Percentiles rank a stretch among this genome's conserved stretches.
These are phyloP conservation scores for Aspergillus alliaceus DNA, from an alignment of 2,329 filamentous ascomycete species.

Conservation along the genomic window DNA sequence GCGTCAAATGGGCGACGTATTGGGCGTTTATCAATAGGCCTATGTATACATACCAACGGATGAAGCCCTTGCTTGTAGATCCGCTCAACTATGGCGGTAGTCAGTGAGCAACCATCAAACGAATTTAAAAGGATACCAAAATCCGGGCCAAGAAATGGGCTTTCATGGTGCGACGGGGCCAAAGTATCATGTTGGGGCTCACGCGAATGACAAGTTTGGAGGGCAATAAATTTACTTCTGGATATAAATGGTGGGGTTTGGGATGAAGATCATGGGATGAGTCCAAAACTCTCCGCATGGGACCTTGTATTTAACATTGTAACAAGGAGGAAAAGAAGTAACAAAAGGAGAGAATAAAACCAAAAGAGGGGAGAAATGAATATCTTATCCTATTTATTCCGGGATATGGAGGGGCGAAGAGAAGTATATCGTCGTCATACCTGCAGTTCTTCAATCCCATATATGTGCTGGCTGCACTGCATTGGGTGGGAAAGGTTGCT, in stretches of 20 bases:
- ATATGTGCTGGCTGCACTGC: background rate
- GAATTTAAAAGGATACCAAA: background rate
- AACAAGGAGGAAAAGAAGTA: too few relatives aligned
- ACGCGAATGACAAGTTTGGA: background rate
- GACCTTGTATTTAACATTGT: too few relatives aligned
- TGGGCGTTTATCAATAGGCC: background rate
- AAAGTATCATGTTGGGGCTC: background rate
- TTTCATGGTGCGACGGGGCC: background rate
- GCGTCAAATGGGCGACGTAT: background rate
- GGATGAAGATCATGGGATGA: background rate
- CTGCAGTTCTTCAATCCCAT: background rate
- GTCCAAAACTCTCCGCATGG: background rate
- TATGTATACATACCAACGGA: background rate
- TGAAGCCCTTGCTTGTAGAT: background rate
- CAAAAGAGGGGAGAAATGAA: too few relatives aligned
- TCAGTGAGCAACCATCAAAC: background rate
- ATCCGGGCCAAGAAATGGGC: background rate
- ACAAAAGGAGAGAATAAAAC: too few relatives aligned
- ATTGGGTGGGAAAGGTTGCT: background rate
- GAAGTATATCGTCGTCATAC: background rate
- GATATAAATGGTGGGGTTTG: background rate
- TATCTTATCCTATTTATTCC: too few relatives aligned
- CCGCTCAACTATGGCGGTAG: background rate
- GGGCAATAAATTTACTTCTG: too few relatives aligned
- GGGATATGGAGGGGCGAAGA: too few relatives aligned